phyloP scores from a whole-genome alignment of 176 grass and related monocot genomes.

The Juncus effusus region DNA sequence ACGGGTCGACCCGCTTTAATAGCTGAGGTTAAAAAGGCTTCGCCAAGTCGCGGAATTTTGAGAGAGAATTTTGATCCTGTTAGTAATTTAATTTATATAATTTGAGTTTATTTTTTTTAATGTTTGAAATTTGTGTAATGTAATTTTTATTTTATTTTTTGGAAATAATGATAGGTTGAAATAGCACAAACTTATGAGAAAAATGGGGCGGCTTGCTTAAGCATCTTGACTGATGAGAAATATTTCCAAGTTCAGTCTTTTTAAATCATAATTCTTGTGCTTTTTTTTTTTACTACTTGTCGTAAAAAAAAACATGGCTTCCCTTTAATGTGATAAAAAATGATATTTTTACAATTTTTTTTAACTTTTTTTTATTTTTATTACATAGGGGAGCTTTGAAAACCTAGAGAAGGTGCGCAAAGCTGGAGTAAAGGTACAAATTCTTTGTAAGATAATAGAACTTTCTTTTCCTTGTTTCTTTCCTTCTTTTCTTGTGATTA shows the following conservation, averaged over 20 bases:
- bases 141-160: background rate
- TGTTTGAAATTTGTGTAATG: constrained; percentile 3
- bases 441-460: background rate
- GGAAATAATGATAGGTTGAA: constrained; percentile 9
- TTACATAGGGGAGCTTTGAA: constrained; percentile 69
- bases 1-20: constrained; percentile 69
- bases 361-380: constrained; percentile 4
- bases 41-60: constrained; percentile 73
- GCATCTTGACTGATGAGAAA: constrained; percentile 35
- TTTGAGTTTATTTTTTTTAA: constrained; percentile 5
- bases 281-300: background rate
- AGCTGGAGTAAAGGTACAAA: constrained; percentile 55
- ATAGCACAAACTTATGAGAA: constrained; percentile 20
- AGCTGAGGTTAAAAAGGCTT: constrained; percentile 93
- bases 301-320: background rate
- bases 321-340: background rate
- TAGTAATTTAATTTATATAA: constrained; percentile 22
- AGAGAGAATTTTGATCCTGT: constrained; percentile 91
- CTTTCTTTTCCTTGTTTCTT: background rate
- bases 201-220: constrained; percentile 23
- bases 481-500: too few relatives aligned
- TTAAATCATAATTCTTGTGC: background rate
- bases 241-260: constrained; percentile 6
- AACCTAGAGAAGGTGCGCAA: constrained; percentile 67
- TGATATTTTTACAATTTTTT: background rate